phyloP scores from a whole-genome alignment of 2,329 filamentous ascomycete genomes.

The Pseudocercospora crystallina region DNA sequence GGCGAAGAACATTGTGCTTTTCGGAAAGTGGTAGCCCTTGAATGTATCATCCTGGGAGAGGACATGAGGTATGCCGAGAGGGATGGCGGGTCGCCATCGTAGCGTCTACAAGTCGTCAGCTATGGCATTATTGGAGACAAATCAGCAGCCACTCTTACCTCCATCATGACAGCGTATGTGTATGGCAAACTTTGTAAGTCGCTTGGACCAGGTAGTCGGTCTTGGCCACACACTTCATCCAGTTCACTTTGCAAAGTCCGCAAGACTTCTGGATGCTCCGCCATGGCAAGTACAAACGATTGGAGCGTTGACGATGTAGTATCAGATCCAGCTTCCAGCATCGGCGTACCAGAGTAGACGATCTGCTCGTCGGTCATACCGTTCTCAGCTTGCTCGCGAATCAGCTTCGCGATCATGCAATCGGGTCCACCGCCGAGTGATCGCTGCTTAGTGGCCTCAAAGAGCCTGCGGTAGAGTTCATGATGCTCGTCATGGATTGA shows the following conservation, averaged over 20 bases:
- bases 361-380: background rate
- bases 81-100: constrained; percentile 22
- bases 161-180: too few species aligned
- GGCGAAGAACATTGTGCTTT: constrained; percentile 26
- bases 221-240: constrained; percentile 21
- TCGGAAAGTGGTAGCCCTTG: constrained; percentile 28
- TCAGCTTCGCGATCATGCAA: too few species aligned
- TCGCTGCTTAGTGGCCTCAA: too few species aligned
- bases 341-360: background rate
- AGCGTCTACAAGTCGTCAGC: too few species aligned
- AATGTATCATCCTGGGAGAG: constrained; percentile 28
- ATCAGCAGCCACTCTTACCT: too few species aligned
- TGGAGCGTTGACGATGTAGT: constrained; percentile 31
- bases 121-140: too few species aligned
- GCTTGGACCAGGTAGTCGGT: too few species aligned
- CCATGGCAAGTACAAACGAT: constrained; percentile 37
- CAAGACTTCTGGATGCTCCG: constrained; percentile 23
- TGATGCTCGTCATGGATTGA: too few species aligned
- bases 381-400: background rate
- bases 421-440: too few species aligned
- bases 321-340: background rate
- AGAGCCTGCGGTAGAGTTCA: too few species aligned
- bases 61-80: constrained; percentile 27
- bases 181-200: too few species aligned
- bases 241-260: constrained; percentile 24